Conservation (phyloP, 225 moss, liverwort and hornwort species). For the Climacium dendroides region DNA sequence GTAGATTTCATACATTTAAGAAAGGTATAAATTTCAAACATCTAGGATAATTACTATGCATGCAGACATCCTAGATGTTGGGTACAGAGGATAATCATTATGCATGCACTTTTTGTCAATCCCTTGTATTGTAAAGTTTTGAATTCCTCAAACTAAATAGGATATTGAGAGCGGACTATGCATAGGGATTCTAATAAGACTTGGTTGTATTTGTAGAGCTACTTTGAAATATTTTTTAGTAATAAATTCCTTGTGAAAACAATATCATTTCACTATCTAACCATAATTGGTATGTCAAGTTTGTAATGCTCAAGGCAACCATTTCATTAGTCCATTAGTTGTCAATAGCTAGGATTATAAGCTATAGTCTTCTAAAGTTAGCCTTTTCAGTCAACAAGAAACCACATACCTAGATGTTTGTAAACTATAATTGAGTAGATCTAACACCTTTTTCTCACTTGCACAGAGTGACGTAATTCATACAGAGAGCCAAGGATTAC, state of each 20-base stretch:
- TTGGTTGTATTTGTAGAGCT: neutral
- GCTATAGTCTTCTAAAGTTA: neutral
- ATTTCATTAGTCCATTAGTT: neutral
- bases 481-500: accelerated
- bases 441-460: neutral
- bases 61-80: too few species aligned
- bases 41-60: too few species aligned
- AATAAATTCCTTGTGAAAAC: neutral
- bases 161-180: too few species aligned
- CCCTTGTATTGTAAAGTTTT: accelerated
- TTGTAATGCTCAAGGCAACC: neutral
- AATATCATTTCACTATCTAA: neutral
- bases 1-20: too few species aligned
- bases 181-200: neutral
- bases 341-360: neutral
- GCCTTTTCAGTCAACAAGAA: neutral
- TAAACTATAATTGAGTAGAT: neutral
- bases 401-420: neutral
- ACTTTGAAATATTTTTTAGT: neutral
- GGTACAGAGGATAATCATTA: too few species aligned
- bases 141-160: neutral
- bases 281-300: neutral
- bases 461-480: neutral
- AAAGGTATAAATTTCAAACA: too few species aligned
- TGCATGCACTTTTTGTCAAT: neutral